Percentiles rank a stretch among this genome's conserved stretches.
Conservation (phyloP, 139 green algal genomes). For the Pycnococcus provasolii region DNA sequence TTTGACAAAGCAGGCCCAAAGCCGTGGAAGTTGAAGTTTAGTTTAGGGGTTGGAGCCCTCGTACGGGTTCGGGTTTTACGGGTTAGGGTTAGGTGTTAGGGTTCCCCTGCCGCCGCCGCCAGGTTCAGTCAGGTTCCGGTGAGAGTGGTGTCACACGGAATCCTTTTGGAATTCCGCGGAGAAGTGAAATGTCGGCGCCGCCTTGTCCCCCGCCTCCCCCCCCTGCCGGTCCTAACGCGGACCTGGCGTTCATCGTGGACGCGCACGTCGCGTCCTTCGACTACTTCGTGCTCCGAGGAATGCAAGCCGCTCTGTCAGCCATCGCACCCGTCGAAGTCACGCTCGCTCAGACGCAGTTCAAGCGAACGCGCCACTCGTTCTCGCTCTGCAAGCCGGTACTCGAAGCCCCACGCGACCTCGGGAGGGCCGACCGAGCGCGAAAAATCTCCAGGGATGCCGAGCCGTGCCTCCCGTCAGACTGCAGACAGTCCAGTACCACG, state of each 20-base stretch:
- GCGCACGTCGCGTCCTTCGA: conserved; percentile 62
- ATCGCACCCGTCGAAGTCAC: conserved; percentile 66
- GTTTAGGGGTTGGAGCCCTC: too few relatives aligned
- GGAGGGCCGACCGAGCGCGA: neutral
- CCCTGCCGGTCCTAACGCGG: neutral
- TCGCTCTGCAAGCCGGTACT: neutral
- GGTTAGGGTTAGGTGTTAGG: too few relatives aligned
- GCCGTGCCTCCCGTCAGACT: neutral
- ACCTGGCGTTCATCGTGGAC: conserved; percentile 21
- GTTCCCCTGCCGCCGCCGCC: too few relatives aligned
- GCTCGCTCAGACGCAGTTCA: neutral
- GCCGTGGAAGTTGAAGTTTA: too few relatives aligned
- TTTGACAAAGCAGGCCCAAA: too few relatives aligned
- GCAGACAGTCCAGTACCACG: neutral
- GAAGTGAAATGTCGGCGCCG: too few relatives aligned
- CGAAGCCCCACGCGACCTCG: conserved; percentile 1
- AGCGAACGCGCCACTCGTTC: neutral
- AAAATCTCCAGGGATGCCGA: neutral
- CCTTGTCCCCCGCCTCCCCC: too few relatives aligned
- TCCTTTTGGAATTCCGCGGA: too few relatives aligned
- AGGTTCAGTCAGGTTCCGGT: too few relatives aligned
- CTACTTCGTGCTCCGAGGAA: conserved; percentile 72
- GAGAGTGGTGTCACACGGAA: too few relatives aligned
- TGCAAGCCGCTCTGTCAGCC: conserved; percentile 49
- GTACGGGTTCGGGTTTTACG: too few relatives aligned